Evolutionary conservation across 1,284 basidiomycete genomes (phyloP).

Genomic region (Leccinum fallax): DNA sequence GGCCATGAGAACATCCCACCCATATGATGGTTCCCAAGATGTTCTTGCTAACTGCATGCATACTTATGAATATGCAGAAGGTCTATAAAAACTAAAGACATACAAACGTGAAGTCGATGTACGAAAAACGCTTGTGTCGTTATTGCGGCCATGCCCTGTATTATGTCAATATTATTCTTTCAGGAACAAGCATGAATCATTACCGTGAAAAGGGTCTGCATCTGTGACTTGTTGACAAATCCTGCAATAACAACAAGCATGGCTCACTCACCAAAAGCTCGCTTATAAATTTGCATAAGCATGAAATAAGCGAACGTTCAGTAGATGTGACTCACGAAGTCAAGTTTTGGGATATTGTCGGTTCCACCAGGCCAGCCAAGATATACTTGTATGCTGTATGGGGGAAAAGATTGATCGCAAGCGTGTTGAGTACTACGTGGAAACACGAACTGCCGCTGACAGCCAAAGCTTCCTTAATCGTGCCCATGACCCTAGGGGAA

Average conservation of each 20-base stretch:
- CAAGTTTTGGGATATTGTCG: not conserved
- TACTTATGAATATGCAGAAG: not conserved
- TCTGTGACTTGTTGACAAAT: not conserved
- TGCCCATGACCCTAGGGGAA: not conserved
- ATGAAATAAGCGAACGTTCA: not conserved
- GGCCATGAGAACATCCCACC: slow-evolving; percentile 1
- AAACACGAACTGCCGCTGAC: not conserved
- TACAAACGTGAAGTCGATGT: slow-evolving; percentile 19
- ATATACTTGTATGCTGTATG: not conserved
- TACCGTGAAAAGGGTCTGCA: slow-evolving; percentile 3
- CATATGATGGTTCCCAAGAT: slow-evolving; percentile 3
- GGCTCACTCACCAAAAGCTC: slow-evolving; percentile 3
- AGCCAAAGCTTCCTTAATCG: not conserved
- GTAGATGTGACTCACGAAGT: not conserved
- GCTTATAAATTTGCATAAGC: not conserved
- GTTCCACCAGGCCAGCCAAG: not conserved
- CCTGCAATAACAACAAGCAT: not conserved
- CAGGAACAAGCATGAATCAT: accelerated
- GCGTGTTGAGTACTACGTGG: not conserved
- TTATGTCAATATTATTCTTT: not conserved
- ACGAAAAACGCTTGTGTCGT: slow-evolving; percentile 19
- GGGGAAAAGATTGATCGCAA: not conserved
- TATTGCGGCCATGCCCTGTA: slow-evolving; percentile 10
- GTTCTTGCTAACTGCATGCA: slow-evolving; percentile 14
- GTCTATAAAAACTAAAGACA: not conserved